Base-by-base conservation (phyloP, 352 stramenopile species). In the Thraustochytrium striatum region DNA sequence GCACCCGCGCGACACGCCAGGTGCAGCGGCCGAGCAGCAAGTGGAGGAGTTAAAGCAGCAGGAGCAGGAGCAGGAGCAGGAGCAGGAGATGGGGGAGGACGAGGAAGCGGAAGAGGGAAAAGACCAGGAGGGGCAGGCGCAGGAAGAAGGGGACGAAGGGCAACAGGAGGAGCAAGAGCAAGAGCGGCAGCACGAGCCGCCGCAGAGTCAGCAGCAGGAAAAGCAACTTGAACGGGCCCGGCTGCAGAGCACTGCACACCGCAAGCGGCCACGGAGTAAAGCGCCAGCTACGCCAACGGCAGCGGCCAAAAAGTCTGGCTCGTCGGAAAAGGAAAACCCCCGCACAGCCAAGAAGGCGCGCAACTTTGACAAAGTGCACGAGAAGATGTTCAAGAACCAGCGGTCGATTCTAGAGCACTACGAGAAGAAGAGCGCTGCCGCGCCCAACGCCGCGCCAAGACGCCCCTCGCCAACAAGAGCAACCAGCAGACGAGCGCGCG, bases 361-460 rank as follows among this genome's bases (percentile, higher is more conserved):
- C 47, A 55, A 55, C 16, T 75, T 75, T 25, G 65, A 75, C 50
- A 30, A 38, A 11, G 65, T 43, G 8, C 65, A 75, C 30, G 44
- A 30, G 0, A 72, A 75, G 52, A 30, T 75, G 11, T 75, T 75
- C 65, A 62, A 21, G 41, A 41, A 30, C 8, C 65, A 75, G 52
- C 65, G 52, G 39, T 75, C 65, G 5, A 75, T 75, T 33, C 41
- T 75, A 0, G 65, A 61, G 21, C 41, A 16, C 11, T 38, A 61
- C 32, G 65, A 36, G 13, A 36, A 28, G 0, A 16, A 32, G 39
- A n/a, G n/a, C n/a, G n/a, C 19, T 52, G 47, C 16, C 47, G 25
- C 16, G 47, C 47, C 16, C 16, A 55, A 55, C 47, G 16, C 47
- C 47, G 47, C 16, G 47, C 47, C n/a, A 55, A 55, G 47, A 55